Percentiles rank a stretch among this genome's conserved stretches.
Conservation (phyloP, 177 flowering plant species). For the Vitis hybrid region DNA sequence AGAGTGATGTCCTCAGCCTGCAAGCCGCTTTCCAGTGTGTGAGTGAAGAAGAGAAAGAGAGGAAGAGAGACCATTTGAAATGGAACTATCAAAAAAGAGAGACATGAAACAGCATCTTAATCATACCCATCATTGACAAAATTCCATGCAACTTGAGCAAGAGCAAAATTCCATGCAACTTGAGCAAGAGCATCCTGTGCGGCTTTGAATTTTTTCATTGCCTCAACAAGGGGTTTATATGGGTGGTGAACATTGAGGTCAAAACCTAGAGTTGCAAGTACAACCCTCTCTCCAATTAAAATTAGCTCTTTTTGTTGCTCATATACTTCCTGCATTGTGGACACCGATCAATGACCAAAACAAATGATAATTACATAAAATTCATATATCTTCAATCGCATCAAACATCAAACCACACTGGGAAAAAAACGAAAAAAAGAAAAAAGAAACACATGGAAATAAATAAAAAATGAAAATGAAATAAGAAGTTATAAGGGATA, state of each 20-base stretch:
- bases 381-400: not conserved
- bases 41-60: slow-evolving; percentile 16
- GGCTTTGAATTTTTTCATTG: slow-evolving; percentile 84
- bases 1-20: slow-evolving; percentile 92
- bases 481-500: too few relatives aligned
- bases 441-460: too few relatives aligned
- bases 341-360: not conserved
- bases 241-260: slow-evolving; percentile 90
- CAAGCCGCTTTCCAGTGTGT: slow-evolving; percentile 49
- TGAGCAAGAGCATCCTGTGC: slow-evolving; percentile 87
- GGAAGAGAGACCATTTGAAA: slow-evolving; percentile 10
- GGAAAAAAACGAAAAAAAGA: too few relatives aligned
- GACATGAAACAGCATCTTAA: not conserved
- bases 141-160: slow-evolving; percentile 97
- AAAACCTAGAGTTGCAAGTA: slow-evolving; percentile 85
- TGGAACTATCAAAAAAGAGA: too few relatives aligned
- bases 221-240: slow-evolving; percentile 86
- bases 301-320: slow-evolving; percentile 85
- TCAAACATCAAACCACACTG: too few relatives aligned
- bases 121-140: slow-evolving; percentile 97
- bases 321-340: slow-evolving; percentile 73
- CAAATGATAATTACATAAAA: not conserved
- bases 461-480: too few relatives aligned
- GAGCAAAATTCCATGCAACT: slow-evolving; percentile 96
- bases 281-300: slow-evolving; percentile 80